Base-by-base conservation (phyloP, 2,329 filamentous ascomycete species). In the Sarocladium brachiariae region DNA sequence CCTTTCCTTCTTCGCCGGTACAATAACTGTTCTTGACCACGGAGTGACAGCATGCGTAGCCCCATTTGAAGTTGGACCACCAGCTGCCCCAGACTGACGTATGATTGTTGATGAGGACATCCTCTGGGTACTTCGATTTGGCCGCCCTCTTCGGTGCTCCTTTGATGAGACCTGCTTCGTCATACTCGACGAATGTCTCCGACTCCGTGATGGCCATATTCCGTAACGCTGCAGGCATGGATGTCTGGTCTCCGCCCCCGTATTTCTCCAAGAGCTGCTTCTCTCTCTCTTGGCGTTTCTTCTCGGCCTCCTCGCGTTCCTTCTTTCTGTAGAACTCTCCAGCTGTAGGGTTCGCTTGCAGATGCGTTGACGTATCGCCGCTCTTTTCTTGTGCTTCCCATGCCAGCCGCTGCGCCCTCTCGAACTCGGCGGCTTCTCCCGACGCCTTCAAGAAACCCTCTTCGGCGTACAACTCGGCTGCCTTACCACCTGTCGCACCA, bases 11-110 rank as follows among this genome's bases (percentile, higher is more conserved):
- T 54, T 93, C 89, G 23, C 93, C 93, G 0, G 92, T 97, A 67
- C 93, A 99, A 63, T 97, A 99, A 61, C 90, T 96, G 68, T 99
- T 97, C 70, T 95, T 96, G 55, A 95, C 81, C 19, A 83, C 85
- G 0, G 90, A 96, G 65, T 95, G 90, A 72, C 93, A 99, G 67
- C 93, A 99, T 19, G 87, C 80, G 67, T 96, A 99, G 1, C 93
- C 93, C 93, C 93, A 99, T 67, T 86, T 80, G 70, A 96, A 97
- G 62, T 89, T 84, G 50, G 83, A 81, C 93, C 93, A 99, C 93
- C 93, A 99, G 61, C 90, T 96, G 46, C 93, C 93, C 88, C 90
- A 99, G 2, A 96, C 85, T 0, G 86, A 85, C 2, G 82, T 89
- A 69, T 99, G 93, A 62, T 99, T 99, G 72, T 95, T 92, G 65